A percentile compares a stretch with the other conserved stretches of the same genome.
Evolutionary conservation across 768 basidiomycete species (phyloP).

Genomic region (Rubroboletus pulcherrimus): DNA sequence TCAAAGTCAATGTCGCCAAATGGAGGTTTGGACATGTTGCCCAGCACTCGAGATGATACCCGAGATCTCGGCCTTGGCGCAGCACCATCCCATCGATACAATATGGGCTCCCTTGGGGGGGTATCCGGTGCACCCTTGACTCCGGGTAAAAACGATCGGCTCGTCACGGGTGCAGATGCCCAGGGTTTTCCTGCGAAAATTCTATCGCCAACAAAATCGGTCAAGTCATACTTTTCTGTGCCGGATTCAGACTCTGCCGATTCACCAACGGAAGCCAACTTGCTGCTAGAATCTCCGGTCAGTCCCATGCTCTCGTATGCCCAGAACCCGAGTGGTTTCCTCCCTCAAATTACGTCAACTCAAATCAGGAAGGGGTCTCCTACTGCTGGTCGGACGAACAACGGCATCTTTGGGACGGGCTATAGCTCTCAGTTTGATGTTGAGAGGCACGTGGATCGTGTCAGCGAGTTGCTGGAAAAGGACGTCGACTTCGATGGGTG

Average conservation of each 20-base stretch:
- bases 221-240: conserved; percentile 37
- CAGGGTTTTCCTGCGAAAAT: conserved; percentile 6
- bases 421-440: conserved; percentile 61
- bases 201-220: conserved; percentile 31
- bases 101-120: not conserved
- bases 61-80: not conserved
- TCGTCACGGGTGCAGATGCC: not conserved
- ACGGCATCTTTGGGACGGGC: conserved; percentile 36
- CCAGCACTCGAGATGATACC: conserved; percentile 1
- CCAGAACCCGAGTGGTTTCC: conserved; percentile 34
- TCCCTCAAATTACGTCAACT: conserved; percentile 37
- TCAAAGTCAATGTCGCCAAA: conserved; percentile 5
- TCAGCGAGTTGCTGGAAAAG: conserved; percentile 51
- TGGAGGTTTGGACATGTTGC: conserved; percentile 5
- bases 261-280: conserved; percentile 22
- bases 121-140: not conserved
- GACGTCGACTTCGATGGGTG: conserved; percentile 58
- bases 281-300: conserved; percentile 34
- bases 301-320: conserved; percentile 33
- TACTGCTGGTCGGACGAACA: conserved; percentile 16
- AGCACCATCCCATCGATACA: not conserved
- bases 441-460: conserved; percentile 49
- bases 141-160: conserved; percentile 2
- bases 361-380: conserved; percentile 24
- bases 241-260: conserved; percentile 33